Conservation (phyloP, 2,329 filamentous ascomycete species). For the Cadophora sp. region DNA sequence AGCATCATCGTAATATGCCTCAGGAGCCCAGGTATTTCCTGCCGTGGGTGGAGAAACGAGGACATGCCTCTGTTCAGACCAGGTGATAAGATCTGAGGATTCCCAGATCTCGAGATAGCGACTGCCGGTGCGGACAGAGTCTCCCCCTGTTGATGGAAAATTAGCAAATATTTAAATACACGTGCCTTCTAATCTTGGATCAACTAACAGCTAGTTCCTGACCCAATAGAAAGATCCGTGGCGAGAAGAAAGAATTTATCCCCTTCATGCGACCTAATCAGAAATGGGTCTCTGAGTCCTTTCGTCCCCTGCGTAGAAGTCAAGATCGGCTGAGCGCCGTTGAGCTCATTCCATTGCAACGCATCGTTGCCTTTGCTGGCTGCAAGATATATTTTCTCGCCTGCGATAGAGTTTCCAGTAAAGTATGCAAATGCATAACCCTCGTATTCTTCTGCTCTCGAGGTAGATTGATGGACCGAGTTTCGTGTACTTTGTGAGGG, state of each 20-base stretch:
- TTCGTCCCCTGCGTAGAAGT: slow-evolving; percentile 19
- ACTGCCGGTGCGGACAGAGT: slow-evolving; percentile 15
- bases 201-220: slow-evolving; percentile 3
- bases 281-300: slow-evolving; percentile 19
- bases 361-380: slow-evolving; percentile 20
- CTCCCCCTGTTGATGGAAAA: background rate
- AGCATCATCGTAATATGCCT: slow-evolving; percentile 18
- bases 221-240: slow-evolving; percentile 21
- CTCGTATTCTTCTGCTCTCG: slow-evolving; percentile 10
- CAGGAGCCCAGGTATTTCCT: slow-evolving; percentile 22
- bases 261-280: slow-evolving; percentile 21
- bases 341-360: slow-evolving; percentile 20
- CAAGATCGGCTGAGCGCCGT: slow-evolving; percentile 17
- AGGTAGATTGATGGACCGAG: background rate
- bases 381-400: slow-evolving; percentile 22
- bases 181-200: background rate
- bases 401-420: slow-evolving; percentile 18
- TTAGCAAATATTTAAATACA: background rate
- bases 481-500: background rate
- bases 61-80: slow-evolving; percentile 22
- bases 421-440: slow-evolving; percentile 23
- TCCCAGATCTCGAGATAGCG: slow-evolving; percentile 25
- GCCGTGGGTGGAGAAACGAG: slow-evolving; percentile 22
- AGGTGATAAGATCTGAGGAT: slow-evolving; percentile 18
- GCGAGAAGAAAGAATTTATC: slow-evolving; percentile 21